A percentile compares a stretch with the other conserved stretches of the same genome.
Conservation (phyloP, 257 asterid genomes). For the Fraxinus americana region DNA sequence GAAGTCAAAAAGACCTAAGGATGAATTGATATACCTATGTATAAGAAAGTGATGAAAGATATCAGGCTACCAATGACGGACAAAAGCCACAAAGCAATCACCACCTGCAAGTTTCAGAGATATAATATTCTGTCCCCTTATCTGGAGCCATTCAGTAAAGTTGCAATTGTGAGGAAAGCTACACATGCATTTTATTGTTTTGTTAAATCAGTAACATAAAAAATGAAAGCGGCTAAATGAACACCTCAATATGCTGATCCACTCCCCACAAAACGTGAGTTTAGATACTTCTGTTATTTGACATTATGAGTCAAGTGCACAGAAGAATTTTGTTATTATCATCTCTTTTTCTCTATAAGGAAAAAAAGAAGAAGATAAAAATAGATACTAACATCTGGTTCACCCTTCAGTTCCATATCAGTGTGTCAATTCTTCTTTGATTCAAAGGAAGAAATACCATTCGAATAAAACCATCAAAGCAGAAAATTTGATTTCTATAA, state of each 20-base stretch:
- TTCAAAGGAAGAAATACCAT: background rate
- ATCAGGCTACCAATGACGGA: conserved; percentile 85
- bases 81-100: conserved; percentile 82
- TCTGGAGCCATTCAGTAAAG: conserved; percentile 13
- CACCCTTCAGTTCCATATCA: background rate
- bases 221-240: conserved; percentile 5
- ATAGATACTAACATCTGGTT: background rate
- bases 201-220: background rate
- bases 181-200: conserved; percentile 17
- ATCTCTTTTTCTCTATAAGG: background rate
- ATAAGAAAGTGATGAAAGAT: conserved; percentile 82
- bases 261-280: conserved; percentile 6
- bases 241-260: background rate
- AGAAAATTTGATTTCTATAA: background rate
- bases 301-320: background rate
- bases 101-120: conserved; percentile 75
- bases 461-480: background rate
- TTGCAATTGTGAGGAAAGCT: conserved; percentile 4
- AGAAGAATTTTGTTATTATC: background rate
- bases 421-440: background rate
- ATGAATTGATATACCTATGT: conserved; percentile 59
- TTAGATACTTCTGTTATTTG: conserved; percentile 9
- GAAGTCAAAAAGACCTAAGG: conserved; percentile 2
- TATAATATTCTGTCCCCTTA: conserved; percentile 17
- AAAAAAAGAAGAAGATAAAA: background rate